Evolutionary conservation across 306 rosid species (phyloP).

Genomic region (Canavalia ensiformis): DNA sequence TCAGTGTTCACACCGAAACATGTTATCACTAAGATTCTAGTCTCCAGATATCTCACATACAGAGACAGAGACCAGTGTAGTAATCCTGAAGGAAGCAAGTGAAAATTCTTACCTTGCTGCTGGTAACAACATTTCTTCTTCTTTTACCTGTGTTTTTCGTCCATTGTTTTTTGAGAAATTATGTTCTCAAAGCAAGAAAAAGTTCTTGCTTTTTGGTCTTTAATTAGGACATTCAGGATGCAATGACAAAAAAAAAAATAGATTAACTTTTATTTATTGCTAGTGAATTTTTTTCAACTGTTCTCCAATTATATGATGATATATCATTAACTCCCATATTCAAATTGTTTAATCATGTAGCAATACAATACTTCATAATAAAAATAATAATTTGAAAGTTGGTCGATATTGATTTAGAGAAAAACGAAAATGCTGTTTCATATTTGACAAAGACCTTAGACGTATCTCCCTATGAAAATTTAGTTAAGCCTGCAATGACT

Average conservation of each 20-base stretch:
- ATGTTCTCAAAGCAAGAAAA: neutral
- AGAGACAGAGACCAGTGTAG: neutral
- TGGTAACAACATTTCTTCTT: too few relatives aligned
- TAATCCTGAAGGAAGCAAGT: neutral
- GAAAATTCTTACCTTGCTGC: too few relatives aligned
- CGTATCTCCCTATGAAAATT: neutral
- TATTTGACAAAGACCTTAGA: too few relatives aligned
- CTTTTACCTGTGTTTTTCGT: neutral
- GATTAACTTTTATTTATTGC: neutral
- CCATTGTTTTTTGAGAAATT: neutral
- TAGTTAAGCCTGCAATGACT: neutral
- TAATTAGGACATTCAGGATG: neutral
- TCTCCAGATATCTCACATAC: neutral
- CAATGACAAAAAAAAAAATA: neutral
- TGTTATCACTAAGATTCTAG: too few relatives aligned
- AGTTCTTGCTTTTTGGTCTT: neutral
- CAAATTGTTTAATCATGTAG: too few relatives aligned
- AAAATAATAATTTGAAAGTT: neutral
- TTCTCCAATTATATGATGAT: neutral
- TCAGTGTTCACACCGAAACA: neutral
- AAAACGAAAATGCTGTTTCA: too few relatives aligned
- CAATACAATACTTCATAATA: too few relatives aligned
- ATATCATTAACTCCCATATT: neutral
- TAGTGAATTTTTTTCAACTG: neutral
- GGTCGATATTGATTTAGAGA: too few relatives aligned